Percentiles rank a stretch among this genome's conserved stretches.
phyloP scores from a whole-genome alignment of 441 rosid genomes.

The Lepidium campestre region DNA sequence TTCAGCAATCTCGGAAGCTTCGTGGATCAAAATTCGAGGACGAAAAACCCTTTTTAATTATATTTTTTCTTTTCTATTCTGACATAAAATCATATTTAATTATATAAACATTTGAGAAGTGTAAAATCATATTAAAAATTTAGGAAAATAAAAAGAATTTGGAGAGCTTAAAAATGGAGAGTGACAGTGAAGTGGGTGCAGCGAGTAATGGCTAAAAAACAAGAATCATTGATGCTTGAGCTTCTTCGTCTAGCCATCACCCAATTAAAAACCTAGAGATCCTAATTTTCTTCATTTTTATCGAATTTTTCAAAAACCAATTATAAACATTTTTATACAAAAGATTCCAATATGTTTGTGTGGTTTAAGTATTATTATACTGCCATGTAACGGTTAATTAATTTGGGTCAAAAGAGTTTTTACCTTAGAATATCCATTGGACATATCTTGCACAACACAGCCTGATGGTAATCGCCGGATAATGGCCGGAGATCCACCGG shows the following conservation, averaged over 20 bases:
- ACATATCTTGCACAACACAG: constrained; percentile 88
- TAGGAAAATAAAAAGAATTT: neutral
- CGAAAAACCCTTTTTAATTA: neutral
- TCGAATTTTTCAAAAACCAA: constrained; percentile 15
- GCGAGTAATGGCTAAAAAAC: constrained; percentile 57
- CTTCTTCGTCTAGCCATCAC: constrained; percentile 35
- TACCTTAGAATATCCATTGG: constrained; percentile 89
- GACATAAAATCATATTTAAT: constrained; percentile 5
- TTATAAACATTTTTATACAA: neutral
- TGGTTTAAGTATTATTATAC: neutral
- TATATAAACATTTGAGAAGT: neutral
- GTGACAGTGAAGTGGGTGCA: constrained; percentile 48
- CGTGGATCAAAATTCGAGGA: constrained; percentile 34
- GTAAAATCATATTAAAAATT: neutral
- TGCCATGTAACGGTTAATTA: neutral
- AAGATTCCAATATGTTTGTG: constrained; percentile 14
- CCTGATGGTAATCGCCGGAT: constrained; percentile 91
- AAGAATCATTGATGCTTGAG: constrained; percentile 47
- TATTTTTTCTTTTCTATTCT: neutral
- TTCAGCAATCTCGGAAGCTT: constrained; percentile 39
- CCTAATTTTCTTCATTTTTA: constrained; percentile 26
- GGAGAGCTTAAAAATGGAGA: neutral
- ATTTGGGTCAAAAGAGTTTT: neutral
- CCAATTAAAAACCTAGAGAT: constrained; percentile 27
- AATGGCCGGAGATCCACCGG: constrained; percentile 32